phyloP scores from a whole-genome alignment of 1,284 basidiomycete genomes.

The Lentinula novae-zelandiae region DNA sequence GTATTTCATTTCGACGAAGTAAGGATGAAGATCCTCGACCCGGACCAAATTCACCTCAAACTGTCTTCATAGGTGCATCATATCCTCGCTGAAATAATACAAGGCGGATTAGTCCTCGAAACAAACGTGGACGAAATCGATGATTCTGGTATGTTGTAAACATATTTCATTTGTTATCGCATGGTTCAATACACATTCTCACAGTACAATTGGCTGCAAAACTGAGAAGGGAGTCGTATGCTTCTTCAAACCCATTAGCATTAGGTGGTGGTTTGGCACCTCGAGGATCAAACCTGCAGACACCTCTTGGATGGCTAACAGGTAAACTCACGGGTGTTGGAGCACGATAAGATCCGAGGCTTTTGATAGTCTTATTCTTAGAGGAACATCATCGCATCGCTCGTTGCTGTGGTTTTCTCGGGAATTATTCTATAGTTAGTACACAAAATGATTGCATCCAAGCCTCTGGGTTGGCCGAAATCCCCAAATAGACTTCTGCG shows the following conservation, averaged over 20 bases:
- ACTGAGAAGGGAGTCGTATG: constrained; percentile 70
- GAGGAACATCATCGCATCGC: no score
- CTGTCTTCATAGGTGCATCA: constrained; percentile 74
- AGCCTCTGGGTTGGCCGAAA: no score
- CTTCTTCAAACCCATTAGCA: constrained; percentile 73
- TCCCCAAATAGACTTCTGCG: no score
- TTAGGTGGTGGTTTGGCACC: constrained; percentile 57
- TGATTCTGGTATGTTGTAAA: constrained; percentile 53
- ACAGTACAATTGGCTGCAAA: constrained; percentile 66
- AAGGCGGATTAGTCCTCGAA: constrained; percentile 97
- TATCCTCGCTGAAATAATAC: constrained; percentile 92
- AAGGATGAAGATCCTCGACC: constrained; percentile 17
- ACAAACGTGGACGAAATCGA: constrained; percentile 95
- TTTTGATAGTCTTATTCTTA: no score
- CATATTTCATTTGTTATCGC: not conserved
- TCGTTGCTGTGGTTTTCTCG: no score
- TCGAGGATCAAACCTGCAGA: constrained; percentile 58
- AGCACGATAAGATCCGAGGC: constrained; percentile 32
- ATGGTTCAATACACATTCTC: not conserved
- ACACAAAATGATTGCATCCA: no score
- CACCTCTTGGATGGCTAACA: constrained; percentile 79
- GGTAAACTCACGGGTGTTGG: constrained; percentile 64
- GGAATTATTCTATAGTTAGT: no score
- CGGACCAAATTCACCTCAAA: not conserved
- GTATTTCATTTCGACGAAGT: constrained; percentile 99